These are phyloP conservation scores for Cynanchum wilfordii DNA, from an alignment of 257 asterid genomes.

Conservation along the genomic window DNA sequence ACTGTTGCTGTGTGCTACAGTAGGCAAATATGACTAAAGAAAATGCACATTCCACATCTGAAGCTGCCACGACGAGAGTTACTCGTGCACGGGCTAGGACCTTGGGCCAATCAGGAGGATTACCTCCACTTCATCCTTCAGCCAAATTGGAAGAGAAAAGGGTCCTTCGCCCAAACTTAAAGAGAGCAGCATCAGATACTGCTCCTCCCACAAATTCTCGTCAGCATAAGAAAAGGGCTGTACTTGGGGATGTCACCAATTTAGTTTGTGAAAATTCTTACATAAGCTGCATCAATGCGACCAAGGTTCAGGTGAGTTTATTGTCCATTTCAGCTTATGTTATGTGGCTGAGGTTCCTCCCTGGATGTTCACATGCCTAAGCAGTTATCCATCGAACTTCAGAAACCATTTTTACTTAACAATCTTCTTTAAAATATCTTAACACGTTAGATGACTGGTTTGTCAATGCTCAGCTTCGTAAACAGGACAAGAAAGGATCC, in stretches of 20 bases:
- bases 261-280: conserved; percentile 42
- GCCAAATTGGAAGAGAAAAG: conserved; percentile 41
- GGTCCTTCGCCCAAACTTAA: conserved; percentile 42
- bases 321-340: conserved; percentile 4
- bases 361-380: background rate
- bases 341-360: background rate
- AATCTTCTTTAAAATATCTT: conserved; percentile 10
- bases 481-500: conserved; percentile 36
- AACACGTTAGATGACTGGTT: conserved; percentile 4
- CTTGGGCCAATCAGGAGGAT: conserved; percentile 47
- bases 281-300: conserved; percentile 40
- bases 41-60: conserved; percentile 40
- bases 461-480: conserved; percentile 28
- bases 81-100: conserved; percentile 80
- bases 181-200: conserved; percentile 58
- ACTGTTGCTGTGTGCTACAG: conserved; percentile 30
- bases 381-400: background rate
- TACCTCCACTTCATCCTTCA: conserved; percentile 69
- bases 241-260: conserved; percentile 82
- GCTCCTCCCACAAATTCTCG: conserved; percentile 28
- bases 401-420: background rate
- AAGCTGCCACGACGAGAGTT: conserved; percentile 43
- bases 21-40: conserved; percentile 49
- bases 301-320: conserved; percentile 47
- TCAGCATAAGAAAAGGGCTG: conserved; percentile 66